Evolutionary conservation across 805 yeast genomes (phyloP), one percentile per base, ranked within the genome.

Genomic region (Teunomyces barrocoloradensis): DNA sequence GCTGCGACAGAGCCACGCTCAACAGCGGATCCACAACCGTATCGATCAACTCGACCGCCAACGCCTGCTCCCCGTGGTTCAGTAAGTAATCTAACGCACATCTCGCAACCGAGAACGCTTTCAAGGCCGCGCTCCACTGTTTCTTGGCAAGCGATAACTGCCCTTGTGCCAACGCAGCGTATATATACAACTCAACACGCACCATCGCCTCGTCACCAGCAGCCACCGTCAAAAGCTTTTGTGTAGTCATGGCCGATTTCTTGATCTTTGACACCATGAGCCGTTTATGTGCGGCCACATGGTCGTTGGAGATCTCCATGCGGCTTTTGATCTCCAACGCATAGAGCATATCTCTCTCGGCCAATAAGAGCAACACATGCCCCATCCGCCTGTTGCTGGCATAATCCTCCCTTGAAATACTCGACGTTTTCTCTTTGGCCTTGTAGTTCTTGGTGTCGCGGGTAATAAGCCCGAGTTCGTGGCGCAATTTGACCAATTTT

Each of bases 271-370:
- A 78, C 9, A 74, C 60, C 55, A 86, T 67, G 48, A 73, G 61
- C 37, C 60, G 66, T 54, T 57, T 64, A 49, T 84, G 78, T 46
- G 77, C 77, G n/a, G 77, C 71, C 54, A 69, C 61, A 29, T 66
- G 68, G 6, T 79, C 74, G 10, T 76, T 71, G 49, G 78, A 77
- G 35, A 81, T 74, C 51, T 81, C 88, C 50, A 81, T 64, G 42
- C 76, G 64, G 9, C 77, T 66, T 50, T 79, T 79, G 45, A 82
- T 73, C 63, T 85, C 90, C 62, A 81, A 75, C 1, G 91, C 85
- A 55, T 77, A 80, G 27, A 89, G 73, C 60, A 83, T 70, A 55
- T 89, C 87, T 60, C 96, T 78, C 65, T 94, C 98, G 1, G 86
- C 82, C n/a, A 78, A 76, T 48, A 81, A 71, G 20, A 90, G 68